Evolutionary conservation across 1,139 yeast genomes (phyloP).

Genomic region (Groenewaldozyma sp.): DNA sequence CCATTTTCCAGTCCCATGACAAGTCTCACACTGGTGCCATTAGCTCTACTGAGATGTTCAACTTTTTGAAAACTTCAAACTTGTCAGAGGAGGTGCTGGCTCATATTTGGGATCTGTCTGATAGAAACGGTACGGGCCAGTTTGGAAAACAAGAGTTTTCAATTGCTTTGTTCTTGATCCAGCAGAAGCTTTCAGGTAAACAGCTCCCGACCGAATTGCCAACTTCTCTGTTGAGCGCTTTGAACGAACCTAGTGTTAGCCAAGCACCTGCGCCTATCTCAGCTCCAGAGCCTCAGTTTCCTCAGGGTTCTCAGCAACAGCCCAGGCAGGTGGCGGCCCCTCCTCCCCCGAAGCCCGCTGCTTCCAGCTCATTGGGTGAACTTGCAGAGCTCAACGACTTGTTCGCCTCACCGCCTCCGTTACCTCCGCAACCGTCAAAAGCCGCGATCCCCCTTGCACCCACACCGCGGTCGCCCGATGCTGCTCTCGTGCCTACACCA

Average conservation of each 20-base stretch:
- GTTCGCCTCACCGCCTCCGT: constrained; percentile 32
- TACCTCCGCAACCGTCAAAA: constrained; percentile 13
- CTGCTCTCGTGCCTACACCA: constrained; percentile 7
- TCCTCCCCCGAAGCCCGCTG: constrained; percentile 8
- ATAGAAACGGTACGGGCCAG: constrained; percentile 76
- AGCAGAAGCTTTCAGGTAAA: constrained; percentile 68
- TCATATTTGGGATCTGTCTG: constrained; percentile 89
- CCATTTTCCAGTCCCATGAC: constrained; percentile 70
- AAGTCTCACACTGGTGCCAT: constrained; percentile 52
- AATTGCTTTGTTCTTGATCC: constrained; percentile 88
- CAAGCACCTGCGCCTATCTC: constrained; percentile 18
- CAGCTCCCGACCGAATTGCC: constrained; percentile 54
- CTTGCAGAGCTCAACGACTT: constrained; percentile 32
- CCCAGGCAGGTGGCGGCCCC: background rate
- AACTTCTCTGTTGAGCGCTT: constrained; percentile 11
- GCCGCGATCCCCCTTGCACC: constrained; percentile 6
- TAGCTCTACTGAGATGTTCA: constrained; percentile 67
- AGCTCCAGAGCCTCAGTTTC: constrained; percentile 6
- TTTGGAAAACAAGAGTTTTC: constrained; percentile 79
- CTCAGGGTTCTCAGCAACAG: constrained; percentile 1
- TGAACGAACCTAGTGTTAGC: constrained; percentile 11
- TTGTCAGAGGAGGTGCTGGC: constrained; percentile 81
- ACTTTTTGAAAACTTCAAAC: constrained; percentile 80
- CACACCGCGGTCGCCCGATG: constrained; percentile 3
- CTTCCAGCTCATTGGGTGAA: constrained; percentile 20